These are phyloP conservation scores for Tylopilus vinaceipallidus DNA, from an alignment of 768 basidiomycete species.

Conservation along the genomic window DNA sequence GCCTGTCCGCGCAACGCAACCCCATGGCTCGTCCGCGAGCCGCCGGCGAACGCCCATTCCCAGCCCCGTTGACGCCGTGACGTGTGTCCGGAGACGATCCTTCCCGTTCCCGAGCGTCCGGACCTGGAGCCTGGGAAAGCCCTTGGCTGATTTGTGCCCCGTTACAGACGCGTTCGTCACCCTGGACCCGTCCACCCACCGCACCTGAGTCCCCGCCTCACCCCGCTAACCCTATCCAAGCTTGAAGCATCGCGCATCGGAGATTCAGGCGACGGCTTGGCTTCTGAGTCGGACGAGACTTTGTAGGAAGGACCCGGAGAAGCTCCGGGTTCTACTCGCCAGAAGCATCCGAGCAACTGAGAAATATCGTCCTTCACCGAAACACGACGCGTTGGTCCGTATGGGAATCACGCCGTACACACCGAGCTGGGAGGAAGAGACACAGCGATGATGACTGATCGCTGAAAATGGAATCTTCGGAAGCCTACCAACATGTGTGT, in stretches of 20 bases:
- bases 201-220: background rate
- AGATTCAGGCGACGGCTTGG: background rate
- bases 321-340: background rate
- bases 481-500: background rate
- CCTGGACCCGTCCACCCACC: background rate
- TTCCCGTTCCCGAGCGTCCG: background rate
- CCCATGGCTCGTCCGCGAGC: too few species aligned
- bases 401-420: too few species aligned
- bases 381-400: background rate
- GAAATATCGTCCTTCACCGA: background rate
- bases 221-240: background rate
- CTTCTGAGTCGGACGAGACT: background rate
- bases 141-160: background rate
- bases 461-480: background rate
- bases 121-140: background rate
- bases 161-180: background rate
- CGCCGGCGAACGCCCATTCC: too few species aligned
- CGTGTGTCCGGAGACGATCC: too few species aligned
- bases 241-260: background rate
- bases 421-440: too few species aligned
- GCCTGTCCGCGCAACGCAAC: too few species aligned
- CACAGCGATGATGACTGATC: background rate
- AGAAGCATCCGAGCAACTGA: background rate
- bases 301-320: background rate
- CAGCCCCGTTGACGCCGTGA: too few species aligned